Conservation (phyloP, 257 asterid genomes). For the Solanum medicagineum region DNA sequence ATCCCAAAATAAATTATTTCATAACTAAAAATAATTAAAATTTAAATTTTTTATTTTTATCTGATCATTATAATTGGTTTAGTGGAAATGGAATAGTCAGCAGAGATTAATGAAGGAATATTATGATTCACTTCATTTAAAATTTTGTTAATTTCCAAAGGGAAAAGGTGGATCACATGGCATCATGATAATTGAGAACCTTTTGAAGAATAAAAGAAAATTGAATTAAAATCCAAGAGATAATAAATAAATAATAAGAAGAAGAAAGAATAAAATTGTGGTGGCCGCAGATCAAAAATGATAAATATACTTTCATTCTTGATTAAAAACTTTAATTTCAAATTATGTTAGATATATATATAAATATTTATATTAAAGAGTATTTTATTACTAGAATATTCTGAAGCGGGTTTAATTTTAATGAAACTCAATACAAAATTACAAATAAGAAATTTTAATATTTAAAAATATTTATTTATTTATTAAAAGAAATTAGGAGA, state of each 20-base stretch:
- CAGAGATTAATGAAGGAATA: not conserved
- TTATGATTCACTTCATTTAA: not conserved
- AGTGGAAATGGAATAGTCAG: not conserved
- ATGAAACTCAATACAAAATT: not conserved
- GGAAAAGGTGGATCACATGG: constrained; percentile 27
- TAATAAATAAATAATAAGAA: not conserved
- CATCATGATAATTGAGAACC: constrained; percentile 7
- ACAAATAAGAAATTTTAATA: too few species aligned
- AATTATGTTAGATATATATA: not conserved
- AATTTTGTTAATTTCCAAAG: not conserved
- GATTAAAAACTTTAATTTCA: not conserved
- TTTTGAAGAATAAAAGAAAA: not conserved
- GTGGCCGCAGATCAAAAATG: not conserved
- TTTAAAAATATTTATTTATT: too few species aligned
- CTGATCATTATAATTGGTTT: not conserved
- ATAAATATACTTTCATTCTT: not conserved
- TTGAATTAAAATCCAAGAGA: not conserved
- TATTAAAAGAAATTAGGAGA: not conserved
- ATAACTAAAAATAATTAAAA: too few species aligned
- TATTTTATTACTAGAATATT: accelerated
- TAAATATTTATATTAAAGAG: not conserved
- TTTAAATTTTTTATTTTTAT: too few species aligned
- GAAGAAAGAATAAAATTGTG: not conserved
- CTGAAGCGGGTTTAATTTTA: accelerated
- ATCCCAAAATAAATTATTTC: not conserved